Evolutionary conservation across 192 early-diverging fungal genomes (phyloP).

Genomic region (Dimargaris cristalligena): DNA sequence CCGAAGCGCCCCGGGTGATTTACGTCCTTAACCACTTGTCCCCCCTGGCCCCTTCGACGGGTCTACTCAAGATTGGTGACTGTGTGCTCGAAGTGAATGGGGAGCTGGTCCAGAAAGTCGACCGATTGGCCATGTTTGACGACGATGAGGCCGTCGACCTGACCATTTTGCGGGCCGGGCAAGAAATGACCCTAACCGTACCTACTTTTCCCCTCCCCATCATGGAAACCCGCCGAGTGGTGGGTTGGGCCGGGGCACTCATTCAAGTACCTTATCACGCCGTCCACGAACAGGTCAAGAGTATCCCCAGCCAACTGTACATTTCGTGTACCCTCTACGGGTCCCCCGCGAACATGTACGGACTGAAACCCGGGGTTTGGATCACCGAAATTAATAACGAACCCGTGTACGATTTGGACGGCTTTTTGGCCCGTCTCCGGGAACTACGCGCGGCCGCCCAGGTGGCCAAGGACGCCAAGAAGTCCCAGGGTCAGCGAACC

Average conservation of each 20-base stretch:
- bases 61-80: conserved; percentile 18
- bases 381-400: conserved; percentile 52
- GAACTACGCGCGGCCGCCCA: conserved; percentile 17
- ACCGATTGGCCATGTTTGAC: conserved; percentile 16
- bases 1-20: conserved; percentile 4
- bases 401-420: conserved; percentile 38
- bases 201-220: conserved; percentile 12
- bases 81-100: conserved; percentile 15
- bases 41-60: conserved; percentile 1
- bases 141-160: conserved; percentile 12
- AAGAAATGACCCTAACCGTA: conserved; percentile 13
- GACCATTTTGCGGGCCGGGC: conserved; percentile 15
- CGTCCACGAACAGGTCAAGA: conserved; percentile 12
- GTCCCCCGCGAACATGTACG: conserved; percentile 34
- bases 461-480: no score
- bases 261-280: conserved; percentile 18
- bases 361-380: conserved; percentile 57
- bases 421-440: conserved; percentile 34
- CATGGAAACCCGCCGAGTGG: conserved; percentile 12
- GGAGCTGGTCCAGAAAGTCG: conserved; percentile 11
- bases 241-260: conserved; percentile 18
- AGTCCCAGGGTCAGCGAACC: no score
- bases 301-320: conserved; percentile 13
- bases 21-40: conserved; percentile 11
- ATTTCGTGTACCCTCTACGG: conserved; percentile 43